Base-by-base conservation (phyloP, 2,329 filamentous ascomycete species). In the Diaporthe ampelina region DNA sequence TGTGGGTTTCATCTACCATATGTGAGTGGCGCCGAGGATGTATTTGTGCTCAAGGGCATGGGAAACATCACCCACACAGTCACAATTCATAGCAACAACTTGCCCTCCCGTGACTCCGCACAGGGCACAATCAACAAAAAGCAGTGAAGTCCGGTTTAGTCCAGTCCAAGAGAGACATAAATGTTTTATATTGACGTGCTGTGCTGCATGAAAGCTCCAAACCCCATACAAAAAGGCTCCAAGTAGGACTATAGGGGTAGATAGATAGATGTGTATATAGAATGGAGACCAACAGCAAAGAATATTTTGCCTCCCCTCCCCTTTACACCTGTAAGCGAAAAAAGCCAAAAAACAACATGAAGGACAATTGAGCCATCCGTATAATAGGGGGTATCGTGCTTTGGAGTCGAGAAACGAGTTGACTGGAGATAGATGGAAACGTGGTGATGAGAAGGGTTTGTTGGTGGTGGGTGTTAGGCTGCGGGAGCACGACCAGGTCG, bases 331-430 rank as follows among this genome's bases (percentile, higher is more conserved):
- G 54, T 40, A 52, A 65, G 26, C 40, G 29, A 40, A 43, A 40
- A n/a, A 59, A 40, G 24, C 52, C 37, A n/a, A n/a, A 37, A 61
- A 40, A n/a, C 32, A 70, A 58, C 71, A 57, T 58, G 37, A 70
- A 75, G 26, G 67, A 76, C 65, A 72, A 70, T n/a, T 54, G 74
- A 74, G 58, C 74, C 70, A 73, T 69, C 72, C 74, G 67, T 67
- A 74, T 75, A 70, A 29, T 32, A 54, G 76, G 77, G 77, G 74
- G 74, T 78, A 78, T 78, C 77, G 72, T 75, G 72, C 74, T 71
- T 68, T 68, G 63, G 63, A 50, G 70, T 48, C 59, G 48, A 74
- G 67, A 65, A 71, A 72, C 45, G 68, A 75, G 72, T 59, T 72
- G 74, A 72, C 72, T 59, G 69, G 56, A 50, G n/a, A 72, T 50